Percentiles rank a stretch among this genome's conserved stretches.
phyloP scores from a whole-genome alignment of 108 stramenopile species.

The Nitzschia inconspicua region DNA sequence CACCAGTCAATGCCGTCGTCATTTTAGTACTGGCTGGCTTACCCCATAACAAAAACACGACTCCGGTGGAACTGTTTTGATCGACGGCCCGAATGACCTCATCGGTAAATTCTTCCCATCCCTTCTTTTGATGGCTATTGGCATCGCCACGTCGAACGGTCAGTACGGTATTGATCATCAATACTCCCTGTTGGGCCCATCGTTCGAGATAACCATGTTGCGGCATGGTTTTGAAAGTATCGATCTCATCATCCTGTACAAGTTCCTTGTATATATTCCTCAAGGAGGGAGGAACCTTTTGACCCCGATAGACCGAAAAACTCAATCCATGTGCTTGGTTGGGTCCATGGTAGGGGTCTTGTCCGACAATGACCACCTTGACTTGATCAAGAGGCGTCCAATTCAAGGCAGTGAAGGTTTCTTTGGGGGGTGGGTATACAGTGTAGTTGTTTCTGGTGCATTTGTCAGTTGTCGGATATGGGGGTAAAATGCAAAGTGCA shows the following conservation, averaged over 20 bases:
- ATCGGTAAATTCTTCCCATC: constrained; percentile 97
- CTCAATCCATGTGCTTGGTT: constrained; percentile 81
- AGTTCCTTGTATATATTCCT: constrained; percentile 93
- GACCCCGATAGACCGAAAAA: constrained; percentile 85
- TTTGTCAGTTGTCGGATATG: too few relatives aligned
- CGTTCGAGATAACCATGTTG: constrained; percentile 66
- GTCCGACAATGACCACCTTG: constrained; percentile 96
- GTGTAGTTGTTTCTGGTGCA: constrained; percentile 9
- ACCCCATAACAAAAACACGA: constrained; percentile 99
- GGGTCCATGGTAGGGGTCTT: constrained; percentile 99
- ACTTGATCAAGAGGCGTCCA: constrained; percentile 71
- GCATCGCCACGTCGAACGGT: constrained; percentile 91
- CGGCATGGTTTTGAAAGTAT: constrained; percentile 39
- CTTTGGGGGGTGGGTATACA: constrained; percentile 82
- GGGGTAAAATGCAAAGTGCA: too few relatives aligned
- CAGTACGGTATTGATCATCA: constrained; percentile 94
- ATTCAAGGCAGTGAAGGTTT: constrained; percentile 91
- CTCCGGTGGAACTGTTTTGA: constrained; percentile 19
- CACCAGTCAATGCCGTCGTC: constrained; percentile 9
- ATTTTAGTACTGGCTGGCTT: constrained; percentile 84
- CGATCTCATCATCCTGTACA: constrained; percentile 28
- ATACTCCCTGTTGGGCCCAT: constrained; percentile 96
- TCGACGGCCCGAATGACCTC: constrained; percentile 62
- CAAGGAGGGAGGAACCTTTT: constrained; percentile 86
- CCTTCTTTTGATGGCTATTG: constrained; percentile 86